Conservation (phyloP, 306 rosid species). For the Cicer judaicum region DNA sequence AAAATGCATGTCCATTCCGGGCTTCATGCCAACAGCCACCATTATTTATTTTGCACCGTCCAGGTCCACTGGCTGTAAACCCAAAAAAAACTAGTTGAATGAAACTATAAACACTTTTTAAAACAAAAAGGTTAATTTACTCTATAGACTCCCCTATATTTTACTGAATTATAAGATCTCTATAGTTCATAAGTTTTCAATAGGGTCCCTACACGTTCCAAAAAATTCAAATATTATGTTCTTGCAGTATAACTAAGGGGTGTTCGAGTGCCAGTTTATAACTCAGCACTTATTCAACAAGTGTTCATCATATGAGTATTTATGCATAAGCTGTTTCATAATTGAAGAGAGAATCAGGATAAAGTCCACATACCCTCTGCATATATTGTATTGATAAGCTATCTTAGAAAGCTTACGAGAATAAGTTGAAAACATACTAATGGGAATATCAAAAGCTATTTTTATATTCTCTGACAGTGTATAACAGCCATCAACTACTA, state of each 20-base stretch:
- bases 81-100: constrained; percentile 46
- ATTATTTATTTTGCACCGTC: constrained; percentile 92
- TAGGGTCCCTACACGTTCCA: neutral
- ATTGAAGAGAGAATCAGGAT: neutral
- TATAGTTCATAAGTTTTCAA: neutral
- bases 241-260: neutral
- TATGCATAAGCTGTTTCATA: neutral
- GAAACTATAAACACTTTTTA: constrained; percentile 8
- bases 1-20: constrained; percentile 73
- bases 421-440: neutral
- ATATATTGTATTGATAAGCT: neutral
- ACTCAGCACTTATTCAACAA: neutral
- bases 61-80: constrained; percentile 94
- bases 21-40: constrained; percentile 99
- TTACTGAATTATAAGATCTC: neutral
- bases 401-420: neutral
- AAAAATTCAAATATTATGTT: constrained; percentile 1
- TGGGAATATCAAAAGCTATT: neutral
- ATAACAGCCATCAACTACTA: neutral
- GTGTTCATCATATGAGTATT: neutral
- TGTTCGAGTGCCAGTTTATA: neutral
- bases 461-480: neutral
- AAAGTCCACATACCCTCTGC: neutral
- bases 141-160: neutral
- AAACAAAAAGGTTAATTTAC: neutral